Percentiles rank a stretch among this genome's conserved stretches.
phyloP scores from a whole-genome alignment of 2,329 filamentous ascomycete species.

The Pyrenophora tritici-repentis region DNA sequence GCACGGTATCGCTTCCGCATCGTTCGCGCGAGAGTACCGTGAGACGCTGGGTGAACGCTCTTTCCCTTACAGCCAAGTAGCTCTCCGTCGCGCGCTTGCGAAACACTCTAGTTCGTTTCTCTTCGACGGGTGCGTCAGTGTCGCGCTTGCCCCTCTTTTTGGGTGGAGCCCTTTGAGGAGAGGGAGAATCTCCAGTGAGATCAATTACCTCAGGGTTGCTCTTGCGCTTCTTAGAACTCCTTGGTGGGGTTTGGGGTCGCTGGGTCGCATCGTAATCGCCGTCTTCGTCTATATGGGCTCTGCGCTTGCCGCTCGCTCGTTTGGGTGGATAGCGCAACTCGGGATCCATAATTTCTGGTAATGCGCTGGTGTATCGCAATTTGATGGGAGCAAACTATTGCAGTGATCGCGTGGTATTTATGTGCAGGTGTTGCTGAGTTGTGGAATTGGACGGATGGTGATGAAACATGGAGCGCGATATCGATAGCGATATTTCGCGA shows the following conservation, averaged over 20 bases:
- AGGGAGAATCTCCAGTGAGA: slow-evolving; percentile 13
- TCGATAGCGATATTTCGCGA: slow-evolving; percentile 3
- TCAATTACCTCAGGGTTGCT: slow-evolving; percentile 10
- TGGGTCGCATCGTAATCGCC: slow-evolving; percentile 9
- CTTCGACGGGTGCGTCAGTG: slow-evolving; percentile 21
- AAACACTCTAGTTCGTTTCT: slow-evolving; percentile 41
- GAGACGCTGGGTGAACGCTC: slow-evolving; percentile 60
- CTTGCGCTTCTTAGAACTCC: slow-evolving; percentile 10
- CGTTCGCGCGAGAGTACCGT: slow-evolving; percentile 60
- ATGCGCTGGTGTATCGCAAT: no score
- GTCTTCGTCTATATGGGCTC: slow-evolving; percentile 15
- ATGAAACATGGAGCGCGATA: slow-evolving; percentile 1
- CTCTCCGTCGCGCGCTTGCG: slow-evolving; percentile 50
- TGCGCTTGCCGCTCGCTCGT: slow-evolving; percentile 30
- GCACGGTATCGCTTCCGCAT: slow-evolving; percentile 50
- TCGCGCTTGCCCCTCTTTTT: slow-evolving; percentile 27
- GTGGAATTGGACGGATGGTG: background rate
- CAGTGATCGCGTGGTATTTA: no score
- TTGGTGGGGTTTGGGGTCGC: slow-evolving; percentile 6
- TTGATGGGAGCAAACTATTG: no score
- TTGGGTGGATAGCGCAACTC: background rate
- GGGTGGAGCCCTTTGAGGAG: slow-evolving; percentile 16
- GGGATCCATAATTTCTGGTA: slow-evolving; percentile 1
- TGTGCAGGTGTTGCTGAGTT: background rate
- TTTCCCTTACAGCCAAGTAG: slow-evolving; percentile 54